Base-by-base conservation (phyloP, 768 basidiomycete genomes). In the Podaxis sp. region DNA sequence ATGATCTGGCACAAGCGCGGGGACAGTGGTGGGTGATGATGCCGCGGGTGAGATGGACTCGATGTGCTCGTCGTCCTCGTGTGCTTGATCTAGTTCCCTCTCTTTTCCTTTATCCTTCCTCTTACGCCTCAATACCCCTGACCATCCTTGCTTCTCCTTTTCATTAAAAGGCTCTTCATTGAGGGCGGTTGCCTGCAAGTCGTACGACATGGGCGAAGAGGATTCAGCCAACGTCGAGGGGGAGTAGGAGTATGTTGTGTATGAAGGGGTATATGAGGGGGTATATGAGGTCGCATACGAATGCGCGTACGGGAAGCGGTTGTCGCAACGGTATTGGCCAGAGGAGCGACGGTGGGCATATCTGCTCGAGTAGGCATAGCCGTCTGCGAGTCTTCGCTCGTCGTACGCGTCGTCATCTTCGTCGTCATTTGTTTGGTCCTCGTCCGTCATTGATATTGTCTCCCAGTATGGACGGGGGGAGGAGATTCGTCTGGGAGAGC, bases 341-440 rank as follows among this genome's bases (percentile, higher is more conserved):
- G 59, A 61, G 21, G 52, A 54, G 53, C 52, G 46, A 21, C 59
- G 59, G 59, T 61, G 59, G 4, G 59, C 59, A 38, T 55, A 61
- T 27, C 28, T 37, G 36, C 44, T 54, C 44, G 59, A 61, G 52
- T 61, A 61, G 52, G 59, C 59, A 28, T 61, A 61, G 18, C 59
- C 59, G 9, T 61, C 59, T 2, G 59, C 50, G 18, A 61, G 32
- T 21, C 59, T 54, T 21, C 59, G 59, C 18, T 61, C 59, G 27
- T 61, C 52, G 21, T 46, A 47, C 44, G 52, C 59, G 59, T 61
- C 53, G 18, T 55, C 44, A 10, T 61, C 59, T 4, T 60, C 59
- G 16, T 61, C 59, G 18, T 61, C 52, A 35, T 23, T 25, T 9
- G 25, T 35, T 40, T 60, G 5, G 11, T 61, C 59, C 3, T 61